Percentiles rank a stretch among this genome's conserved stretches.
Conservation (phyloP, 441 rosid genomes). For the Brassica hybrid region DNA sequence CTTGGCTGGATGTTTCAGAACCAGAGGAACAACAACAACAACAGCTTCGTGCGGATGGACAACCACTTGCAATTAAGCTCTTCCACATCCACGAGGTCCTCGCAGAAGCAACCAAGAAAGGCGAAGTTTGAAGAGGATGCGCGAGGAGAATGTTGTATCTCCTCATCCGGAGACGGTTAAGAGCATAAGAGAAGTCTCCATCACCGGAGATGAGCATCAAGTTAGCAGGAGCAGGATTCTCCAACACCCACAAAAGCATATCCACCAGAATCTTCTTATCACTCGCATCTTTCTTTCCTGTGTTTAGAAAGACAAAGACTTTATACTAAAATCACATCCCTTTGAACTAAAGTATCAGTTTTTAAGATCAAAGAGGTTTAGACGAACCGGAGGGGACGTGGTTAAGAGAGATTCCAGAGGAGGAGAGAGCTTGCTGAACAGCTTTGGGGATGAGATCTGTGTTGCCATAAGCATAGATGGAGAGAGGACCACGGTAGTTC, state of each 20-base stretch:
- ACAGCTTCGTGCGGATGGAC: neutral
- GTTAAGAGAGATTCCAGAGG: conserved; percentile 78
- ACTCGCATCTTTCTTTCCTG: conserved; percentile 85
- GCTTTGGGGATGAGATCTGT: conserved; percentile 58
- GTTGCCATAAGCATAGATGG: conserved; percentile 85
- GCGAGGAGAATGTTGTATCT: conserved; percentile 80
- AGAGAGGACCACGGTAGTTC: conserved; percentile 73
- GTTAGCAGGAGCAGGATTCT: conserved; percentile 86
- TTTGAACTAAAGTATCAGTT: neutral
- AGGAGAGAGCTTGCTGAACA: conserved; percentile 74
- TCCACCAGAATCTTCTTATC: conserved; percentile 92
- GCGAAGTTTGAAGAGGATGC: conserved; percentile 65
- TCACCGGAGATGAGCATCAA: conserved; percentile 82
- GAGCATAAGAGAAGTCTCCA: conserved; percentile 86
- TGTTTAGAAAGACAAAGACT: conserved; percentile 6
- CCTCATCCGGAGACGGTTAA: conserved; percentile 83
- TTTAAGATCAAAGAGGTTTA: neutral
- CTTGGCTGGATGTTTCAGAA: neutral
- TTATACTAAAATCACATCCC: neutral
- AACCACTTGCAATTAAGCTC: conserved; percentile 21
- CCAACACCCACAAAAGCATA: conserved; percentile 88
- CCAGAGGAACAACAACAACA: neutral
- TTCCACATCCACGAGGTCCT: conserved; percentile 86
- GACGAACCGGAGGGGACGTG: conserved; percentile 82
- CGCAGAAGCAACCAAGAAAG: conserved; percentile 70